These are phyloP conservation scores for Dioscorea dumetorum DNA, from an alignment of 106 monocot genomes.

Conservation along the genomic window DNA sequence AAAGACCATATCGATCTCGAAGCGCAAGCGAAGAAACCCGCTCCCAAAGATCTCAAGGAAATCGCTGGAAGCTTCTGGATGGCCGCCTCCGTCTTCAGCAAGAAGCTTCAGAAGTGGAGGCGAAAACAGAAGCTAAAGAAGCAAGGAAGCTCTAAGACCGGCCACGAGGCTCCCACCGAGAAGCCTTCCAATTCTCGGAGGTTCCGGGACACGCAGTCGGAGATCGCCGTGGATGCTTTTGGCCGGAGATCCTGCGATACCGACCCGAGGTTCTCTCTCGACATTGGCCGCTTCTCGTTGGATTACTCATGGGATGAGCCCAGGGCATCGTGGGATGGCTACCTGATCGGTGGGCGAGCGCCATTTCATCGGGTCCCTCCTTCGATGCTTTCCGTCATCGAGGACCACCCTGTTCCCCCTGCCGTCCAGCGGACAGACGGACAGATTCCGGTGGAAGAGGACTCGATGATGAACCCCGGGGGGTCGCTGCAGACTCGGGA, in stretches of 20 bases:
- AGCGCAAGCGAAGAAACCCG: conserved; percentile 11
- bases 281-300: conserved; percentile 55
- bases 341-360: conserved; percentile 33
- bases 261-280: conserved; percentile 75
- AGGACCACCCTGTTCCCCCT: conserved; percentile 31
- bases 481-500: conserved; percentile 61
- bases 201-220: conserved; percentile 44
- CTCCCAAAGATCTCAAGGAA: conserved; percentile 13
- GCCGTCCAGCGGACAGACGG: conserved; percentile 68
- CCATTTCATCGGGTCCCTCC: conserved; percentile 40
- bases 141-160: background rate
- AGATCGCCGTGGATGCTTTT: conserved; percentile 36
- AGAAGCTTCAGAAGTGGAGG: conserved; percentile 73
- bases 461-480: conserved; percentile 37
- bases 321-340: conserved; percentile 85
- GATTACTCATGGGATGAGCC: conserved; percentile 78
- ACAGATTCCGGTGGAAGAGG: conserved; percentile 87
- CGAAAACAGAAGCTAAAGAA: conserved; percentile 43
- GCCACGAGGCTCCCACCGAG: conserved; percentile 8
- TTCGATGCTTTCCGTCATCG: conserved; percentile 63
- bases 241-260: conserved; percentile 71
- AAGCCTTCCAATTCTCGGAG: conserved; percentile 9
- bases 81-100: conserved; percentile 66
- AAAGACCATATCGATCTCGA: conserved; percentile 32
- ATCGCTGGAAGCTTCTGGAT: conserved; percentile 55